Percentiles rank a stretch among this genome's conserved stretches.
Evolutionary conservation across 2,329 filamentous ascomycete species (phyloP).

Genomic region (Fusarium incarnatum): DNA sequence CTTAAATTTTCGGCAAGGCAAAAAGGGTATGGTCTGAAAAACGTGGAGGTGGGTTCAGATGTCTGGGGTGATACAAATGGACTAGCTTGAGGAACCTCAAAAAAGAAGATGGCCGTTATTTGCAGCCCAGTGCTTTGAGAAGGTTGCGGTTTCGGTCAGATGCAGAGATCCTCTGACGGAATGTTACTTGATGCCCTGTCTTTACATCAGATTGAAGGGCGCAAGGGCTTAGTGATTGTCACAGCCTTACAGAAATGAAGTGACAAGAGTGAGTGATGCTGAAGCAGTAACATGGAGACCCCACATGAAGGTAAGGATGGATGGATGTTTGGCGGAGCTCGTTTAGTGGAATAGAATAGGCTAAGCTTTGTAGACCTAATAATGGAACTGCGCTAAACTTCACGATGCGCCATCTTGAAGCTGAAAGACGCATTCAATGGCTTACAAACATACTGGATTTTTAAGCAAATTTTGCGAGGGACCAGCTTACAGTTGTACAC

Average conservation of each 20-base stretch:
- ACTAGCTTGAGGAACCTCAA: neutral
- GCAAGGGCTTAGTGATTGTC: neutral
- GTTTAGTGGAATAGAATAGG: neutral
- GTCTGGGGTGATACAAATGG: neutral
- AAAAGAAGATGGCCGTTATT: neutral
- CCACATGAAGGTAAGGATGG: neutral
- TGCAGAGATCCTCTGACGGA: neutral
- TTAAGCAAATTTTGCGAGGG: neutral
- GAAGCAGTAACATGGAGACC: neutral
- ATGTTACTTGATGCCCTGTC: neutral
- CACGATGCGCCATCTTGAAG: neutral
- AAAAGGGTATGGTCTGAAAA: constrained; percentile 35
- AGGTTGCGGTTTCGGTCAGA: neutral
- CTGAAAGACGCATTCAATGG: neutral
- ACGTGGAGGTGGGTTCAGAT: constrained; percentile 6
- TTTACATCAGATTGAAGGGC: neutral
- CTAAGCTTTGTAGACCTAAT: neutral
- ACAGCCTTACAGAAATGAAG: neutral
- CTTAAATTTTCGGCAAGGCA: constrained; percentile 32
- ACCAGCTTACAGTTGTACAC: neutral
- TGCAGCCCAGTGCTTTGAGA: neutral
- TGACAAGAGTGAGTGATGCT: neutral
- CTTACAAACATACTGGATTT: neutral
- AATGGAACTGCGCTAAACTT: constrained; percentile 7
- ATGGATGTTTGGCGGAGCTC: neutral